Base-by-base conservation (phyloP, 306 rosid species). In the Cucurbita argyrosperma region DNA sequence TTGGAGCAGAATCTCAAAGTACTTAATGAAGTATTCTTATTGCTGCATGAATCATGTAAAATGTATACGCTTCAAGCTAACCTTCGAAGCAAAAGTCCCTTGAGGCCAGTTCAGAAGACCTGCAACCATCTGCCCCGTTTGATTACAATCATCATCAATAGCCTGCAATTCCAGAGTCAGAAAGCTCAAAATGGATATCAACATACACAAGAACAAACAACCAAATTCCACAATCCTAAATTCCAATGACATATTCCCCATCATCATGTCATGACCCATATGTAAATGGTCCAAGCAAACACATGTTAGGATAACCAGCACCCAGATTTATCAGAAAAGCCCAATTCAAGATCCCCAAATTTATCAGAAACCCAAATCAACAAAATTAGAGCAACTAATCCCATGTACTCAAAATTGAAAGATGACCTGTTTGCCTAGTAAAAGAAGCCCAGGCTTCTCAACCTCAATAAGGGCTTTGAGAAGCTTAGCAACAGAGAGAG, bases 141-240 rank as follows among this genome's bases (percentile, higher is more conserved):
- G 97, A 83, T 95, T 91, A 89, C 99, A 95, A 82, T 89, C 99
- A 80, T 95, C 99, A 77, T 95, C 97, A 71, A 91, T 95, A 71
- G 99, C 99, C 97, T 91, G 77, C 11, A 77, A 54, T 55, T 21
- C 49, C 69, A 16, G 47, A 62, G 49, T 19, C 37, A 55, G 37
- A 70, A 50, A 13, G 60, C 21, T 67, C 16, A 71, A 51, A 16
- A 49, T 9, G 46, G 40, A 51, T 30, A 55, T 43, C 53, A 16
- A 73, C 26, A n/a, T 38, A 49, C 43, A 73, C 46, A 55, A 12
- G 15, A 54, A 55, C 10, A 42, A 70, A 37, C 7, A 26, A 18
- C 46, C 9, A 4, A 62, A 62, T 16, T 21, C 69, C 69, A 37
- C 49, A 38, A 37, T 15, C 69, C 38, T 54, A 46, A 23, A 67